These are phyloP conservation scores for Durio zibethinus DNA, from an alignment of 345 rosid genomes.

Conservation along the genomic window DNA sequence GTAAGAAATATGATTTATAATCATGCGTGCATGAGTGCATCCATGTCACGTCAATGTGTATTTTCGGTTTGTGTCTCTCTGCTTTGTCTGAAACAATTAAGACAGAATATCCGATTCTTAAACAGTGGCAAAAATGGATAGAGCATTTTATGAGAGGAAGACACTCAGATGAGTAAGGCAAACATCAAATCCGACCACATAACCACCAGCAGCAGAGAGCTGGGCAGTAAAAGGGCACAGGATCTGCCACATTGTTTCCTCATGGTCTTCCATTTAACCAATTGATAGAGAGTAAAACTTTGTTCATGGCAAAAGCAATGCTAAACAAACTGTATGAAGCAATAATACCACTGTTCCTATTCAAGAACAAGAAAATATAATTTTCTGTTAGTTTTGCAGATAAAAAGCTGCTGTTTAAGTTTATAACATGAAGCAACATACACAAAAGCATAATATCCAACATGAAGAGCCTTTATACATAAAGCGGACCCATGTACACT, in stretches of 20 bases:
- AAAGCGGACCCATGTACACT: too few relatives aligned
- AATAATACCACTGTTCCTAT: not conserved
- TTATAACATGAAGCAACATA: not conserved
- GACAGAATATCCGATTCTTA: not conserved
- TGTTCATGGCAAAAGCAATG: not conserved
- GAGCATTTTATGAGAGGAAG: slow-evolving; percentile 2
- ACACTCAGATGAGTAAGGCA: slow-evolving; percentile 78
- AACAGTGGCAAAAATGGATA: not conserved
- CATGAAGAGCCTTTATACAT: too few relatives aligned
- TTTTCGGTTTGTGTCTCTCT: not conserved
- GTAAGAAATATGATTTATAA: not conserved
- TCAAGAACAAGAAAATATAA: not conserved
- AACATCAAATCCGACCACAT: slow-evolving; percentile 42
- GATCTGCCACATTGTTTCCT: slow-evolving; percentile 48
- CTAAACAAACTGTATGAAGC: not conserved
- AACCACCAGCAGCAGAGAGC: slow-evolving; percentile 52
- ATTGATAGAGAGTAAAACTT: not conserved
- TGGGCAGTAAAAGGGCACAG: slow-evolving; percentile 41
- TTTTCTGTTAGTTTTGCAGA: not conserved
- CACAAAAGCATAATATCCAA: not conserved
- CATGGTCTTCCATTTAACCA: slow-evolving; percentile 34
- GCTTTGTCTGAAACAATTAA: not conserved
- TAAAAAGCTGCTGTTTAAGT: not conserved
- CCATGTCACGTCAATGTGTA: not conserved
- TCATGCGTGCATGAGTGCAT: not conserved